phyloP scores from a whole-genome alignment of 2,329 filamentous ascomycete genomes.

The Tolypocladium nubicola region DNA sequence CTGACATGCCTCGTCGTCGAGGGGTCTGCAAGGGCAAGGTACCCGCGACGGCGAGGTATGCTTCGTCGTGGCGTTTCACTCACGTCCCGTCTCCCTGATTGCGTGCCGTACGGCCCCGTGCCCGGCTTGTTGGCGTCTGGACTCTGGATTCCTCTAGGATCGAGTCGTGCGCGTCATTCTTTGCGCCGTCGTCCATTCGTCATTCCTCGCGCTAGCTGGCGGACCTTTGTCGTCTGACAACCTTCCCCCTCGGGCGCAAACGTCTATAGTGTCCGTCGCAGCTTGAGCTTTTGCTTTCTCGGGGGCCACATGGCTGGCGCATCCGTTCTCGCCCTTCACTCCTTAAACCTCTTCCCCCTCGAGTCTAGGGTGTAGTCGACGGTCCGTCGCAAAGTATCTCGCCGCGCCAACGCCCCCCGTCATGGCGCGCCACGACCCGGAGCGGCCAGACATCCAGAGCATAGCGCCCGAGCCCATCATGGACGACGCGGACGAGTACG shows the following conservation, averaged over 20 bases:
- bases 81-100: background rate
- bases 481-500: background rate
- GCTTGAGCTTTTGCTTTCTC: background rate
- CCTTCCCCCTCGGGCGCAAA: background rate
- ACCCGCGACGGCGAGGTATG: background rate
- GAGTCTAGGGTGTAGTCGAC: no score
- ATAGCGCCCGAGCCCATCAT: background rate
- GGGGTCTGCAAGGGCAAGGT: background rate
- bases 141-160: background rate
- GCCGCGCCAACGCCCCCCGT: background rate
- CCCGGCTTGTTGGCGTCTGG: background rate
- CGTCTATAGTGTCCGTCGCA: no score
- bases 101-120: background rate
- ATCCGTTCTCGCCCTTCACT: background rate
- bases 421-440: background rate
- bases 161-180: background rate
- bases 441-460: background rate
- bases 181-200: background rate
- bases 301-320: background rate
- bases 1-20: background rate
- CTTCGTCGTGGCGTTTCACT: background rate
- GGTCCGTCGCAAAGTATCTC: background rate
- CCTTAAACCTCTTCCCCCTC: background rate
- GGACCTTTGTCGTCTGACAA: background rate
- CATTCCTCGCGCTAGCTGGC: background rate